Evolutionary conservation across 2,329 filamentous ascomycete species (phyloP).

Genomic region (Diaporthe caulivora): DNA sequence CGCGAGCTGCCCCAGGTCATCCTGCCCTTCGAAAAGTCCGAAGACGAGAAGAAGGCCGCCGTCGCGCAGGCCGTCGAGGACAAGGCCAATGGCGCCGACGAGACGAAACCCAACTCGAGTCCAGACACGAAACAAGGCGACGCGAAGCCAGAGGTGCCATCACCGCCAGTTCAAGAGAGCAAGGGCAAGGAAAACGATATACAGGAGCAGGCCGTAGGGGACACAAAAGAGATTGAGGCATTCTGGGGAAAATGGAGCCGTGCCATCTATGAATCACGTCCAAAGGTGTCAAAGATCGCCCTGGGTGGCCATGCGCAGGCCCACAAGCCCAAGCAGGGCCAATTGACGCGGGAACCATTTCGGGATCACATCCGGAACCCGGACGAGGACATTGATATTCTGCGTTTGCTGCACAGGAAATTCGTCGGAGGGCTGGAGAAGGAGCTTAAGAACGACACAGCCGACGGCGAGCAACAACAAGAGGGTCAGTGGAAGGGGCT

Average conservation of each 20-base stretch:
- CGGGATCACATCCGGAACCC: conserved; percentile 34
- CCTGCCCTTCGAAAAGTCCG: conserved; percentile 33
- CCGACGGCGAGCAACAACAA: conserved; percentile 47
- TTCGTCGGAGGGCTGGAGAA: conserved; percentile 51
- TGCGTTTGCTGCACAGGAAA: conserved; percentile 48
- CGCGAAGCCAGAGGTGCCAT: conserved; percentile 13
- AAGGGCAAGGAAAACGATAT: conserved; percentile 10
- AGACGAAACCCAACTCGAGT: not conserved
- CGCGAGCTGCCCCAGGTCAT: conserved; percentile 38
- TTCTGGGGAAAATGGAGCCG: conserved; percentile 39
- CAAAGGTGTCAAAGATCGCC: conserved; percentile 21
- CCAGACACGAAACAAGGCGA: conserved; percentile 8
- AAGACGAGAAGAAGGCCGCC: conserved; percentile 16
- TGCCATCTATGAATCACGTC: conserved; percentile 36
- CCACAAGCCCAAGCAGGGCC: conserved; percentile 34
- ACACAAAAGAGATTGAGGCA: conserved; percentile 35
- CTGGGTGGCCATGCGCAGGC: conserved; percentile 33
- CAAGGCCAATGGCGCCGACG: not conserved
- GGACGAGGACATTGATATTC: conserved; percentile 20
- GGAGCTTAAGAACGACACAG: conserved; percentile 49
- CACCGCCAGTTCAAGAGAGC: not conserved
- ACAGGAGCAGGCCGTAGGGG: conserved; percentile 2
- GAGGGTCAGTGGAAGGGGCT: conserved; percentile 40
- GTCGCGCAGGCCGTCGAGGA: conserved; percentile 22
- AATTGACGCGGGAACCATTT: conserved; percentile 33